Evolutionary conservation across 2,329 filamentous ascomycete species (phyloP).

Genomic region (Beauveria sp.): DNA sequence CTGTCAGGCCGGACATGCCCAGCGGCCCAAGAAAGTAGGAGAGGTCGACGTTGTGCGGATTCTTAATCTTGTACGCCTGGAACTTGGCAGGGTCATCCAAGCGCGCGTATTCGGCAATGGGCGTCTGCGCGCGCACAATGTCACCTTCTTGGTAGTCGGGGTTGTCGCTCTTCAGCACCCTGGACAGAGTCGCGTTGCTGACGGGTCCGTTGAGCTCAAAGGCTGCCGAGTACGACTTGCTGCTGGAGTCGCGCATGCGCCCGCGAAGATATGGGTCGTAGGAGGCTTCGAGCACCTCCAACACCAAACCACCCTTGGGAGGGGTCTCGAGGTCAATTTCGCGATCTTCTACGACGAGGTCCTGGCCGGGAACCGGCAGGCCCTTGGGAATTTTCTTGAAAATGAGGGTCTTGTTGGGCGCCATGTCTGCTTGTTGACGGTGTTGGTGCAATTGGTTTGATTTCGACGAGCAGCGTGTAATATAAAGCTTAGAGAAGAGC

Average conservation of each 20-base stretch:
- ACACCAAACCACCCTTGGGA: constrained; percentile 57
- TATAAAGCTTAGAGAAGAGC: neutral
- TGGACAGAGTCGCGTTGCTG: constrained; percentile 54
- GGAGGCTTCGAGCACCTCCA: constrained; percentile 66
- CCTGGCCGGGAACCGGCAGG: constrained; percentile 60
- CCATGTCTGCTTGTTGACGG: constrained; percentile 20
- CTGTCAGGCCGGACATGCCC: constrained; percentile 54
- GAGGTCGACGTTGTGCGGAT: constrained; percentile 59
- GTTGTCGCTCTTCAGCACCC: constrained; percentile 63
- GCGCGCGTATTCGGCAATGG: constrained; percentile 62
- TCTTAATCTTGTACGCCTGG: constrained; percentile 50
- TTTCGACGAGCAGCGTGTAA: neutral
- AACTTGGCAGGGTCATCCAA: constrained; percentile 38
- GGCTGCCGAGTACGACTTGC: constrained; percentile 49
- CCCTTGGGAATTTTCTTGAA: constrained; percentile 63
- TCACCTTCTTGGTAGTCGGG: constrained; percentile 59
- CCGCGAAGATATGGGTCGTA: constrained; percentile 83
- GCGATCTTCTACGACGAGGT: constrained; percentile 60
- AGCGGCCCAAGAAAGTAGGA: constrained; percentile 67
- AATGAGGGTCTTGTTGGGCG: constrained; percentile 63
- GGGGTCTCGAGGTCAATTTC: constrained; percentile 58
- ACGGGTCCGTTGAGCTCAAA: constrained; percentile 58
- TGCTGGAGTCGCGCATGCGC: constrained; percentile 58
- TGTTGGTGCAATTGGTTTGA: no score
- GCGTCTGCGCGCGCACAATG: constrained; percentile 48